phyloP scores from a whole-genome alignment of 768 basidiomycete genomes.

The Psilocybe azurescens region DNA sequence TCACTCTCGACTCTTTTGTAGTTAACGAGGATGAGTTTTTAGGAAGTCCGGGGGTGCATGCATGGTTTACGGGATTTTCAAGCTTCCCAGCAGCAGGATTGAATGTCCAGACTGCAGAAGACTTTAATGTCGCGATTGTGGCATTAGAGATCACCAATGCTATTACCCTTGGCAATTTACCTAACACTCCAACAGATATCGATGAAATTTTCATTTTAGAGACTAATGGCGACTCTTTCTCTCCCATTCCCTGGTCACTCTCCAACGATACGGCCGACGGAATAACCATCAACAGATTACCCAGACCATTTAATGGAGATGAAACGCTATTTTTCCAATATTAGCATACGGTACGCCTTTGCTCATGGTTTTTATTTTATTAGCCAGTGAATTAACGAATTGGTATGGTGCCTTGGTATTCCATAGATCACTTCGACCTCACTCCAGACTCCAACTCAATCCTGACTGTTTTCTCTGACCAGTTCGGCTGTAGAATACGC shows the following conservation, averaged over 20 bases:
- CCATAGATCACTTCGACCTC: no score
- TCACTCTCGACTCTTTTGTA: not conserved
- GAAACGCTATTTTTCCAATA: no score
- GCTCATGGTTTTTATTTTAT: no score
- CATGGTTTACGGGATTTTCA: slow-evolving; percentile 3
- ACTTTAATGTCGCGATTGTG: not conserved
- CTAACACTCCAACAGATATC: not conserved
- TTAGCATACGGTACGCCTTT: no score
- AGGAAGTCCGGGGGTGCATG: not conserved
- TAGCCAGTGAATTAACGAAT: no score
- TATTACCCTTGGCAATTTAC: not conserved
- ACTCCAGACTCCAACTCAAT: no score
- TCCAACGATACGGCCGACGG: not conserved
- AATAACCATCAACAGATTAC: no score
- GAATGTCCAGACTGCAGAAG: slow-evolving; percentile 3
- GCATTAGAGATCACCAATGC: slow-evolving; percentile 1
- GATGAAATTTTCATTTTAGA: not conserved
- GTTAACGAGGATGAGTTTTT: slow-evolving; percentile 6
- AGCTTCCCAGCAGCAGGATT: not conserved
- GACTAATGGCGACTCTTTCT: not conserved
- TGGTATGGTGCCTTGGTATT: no score
- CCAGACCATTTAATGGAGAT: no score
- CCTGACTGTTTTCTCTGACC: no score
- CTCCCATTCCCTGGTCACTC: not conserved
- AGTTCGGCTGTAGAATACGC: no score